These are phyloP conservation scores for Petunia axillaris DNA, from an alignment of 257 asterid species.

Conservation along the genomic window DNA sequence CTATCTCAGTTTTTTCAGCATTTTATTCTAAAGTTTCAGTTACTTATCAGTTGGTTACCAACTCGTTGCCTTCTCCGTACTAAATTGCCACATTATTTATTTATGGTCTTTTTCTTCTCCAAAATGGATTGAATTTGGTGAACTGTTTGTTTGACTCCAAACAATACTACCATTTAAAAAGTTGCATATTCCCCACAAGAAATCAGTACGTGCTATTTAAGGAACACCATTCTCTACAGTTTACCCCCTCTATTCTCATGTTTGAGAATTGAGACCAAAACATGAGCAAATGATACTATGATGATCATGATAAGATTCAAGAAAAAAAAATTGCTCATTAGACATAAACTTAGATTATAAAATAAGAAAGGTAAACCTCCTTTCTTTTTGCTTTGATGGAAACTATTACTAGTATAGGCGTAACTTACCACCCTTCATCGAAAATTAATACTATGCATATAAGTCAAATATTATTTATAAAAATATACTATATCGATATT, in stretches of 20 bases:
- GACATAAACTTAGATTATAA: not conserved
- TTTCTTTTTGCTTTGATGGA: not conserved
- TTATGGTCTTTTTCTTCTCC: not conserved
- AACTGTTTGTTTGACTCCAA: slow-evolving; percentile 29
- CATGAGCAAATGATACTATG: not conserved
- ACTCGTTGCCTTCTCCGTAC: not conserved
- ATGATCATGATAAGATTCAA: not conserved
- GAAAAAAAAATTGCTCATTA: not conserved
- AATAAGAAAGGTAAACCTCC: not conserved
- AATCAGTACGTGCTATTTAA: slow-evolving; percentile 33
- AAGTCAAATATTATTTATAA: no score
- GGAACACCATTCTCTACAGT: not conserved
- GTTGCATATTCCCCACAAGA: slow-evolving; percentile 13
- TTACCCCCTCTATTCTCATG: no score
- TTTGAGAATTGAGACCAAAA: not conserved
- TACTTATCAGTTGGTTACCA: slow-evolving; percentile 33
- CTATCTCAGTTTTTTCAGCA: slow-evolving; percentile 23
- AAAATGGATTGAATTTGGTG: slow-evolving; percentile 24
- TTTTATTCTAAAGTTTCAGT: not conserved
- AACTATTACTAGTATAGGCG: no score
- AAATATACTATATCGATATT: no score
- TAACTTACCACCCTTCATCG: no score
- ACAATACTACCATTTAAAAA: not conserved
- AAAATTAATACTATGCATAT: no score
- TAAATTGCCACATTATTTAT: not conserved